These are phyloP conservation scores for Talaromyces piceae DNA, from an alignment of 2,329 filamentous ascomycete genomes.

Conservation along the genomic window DNA sequence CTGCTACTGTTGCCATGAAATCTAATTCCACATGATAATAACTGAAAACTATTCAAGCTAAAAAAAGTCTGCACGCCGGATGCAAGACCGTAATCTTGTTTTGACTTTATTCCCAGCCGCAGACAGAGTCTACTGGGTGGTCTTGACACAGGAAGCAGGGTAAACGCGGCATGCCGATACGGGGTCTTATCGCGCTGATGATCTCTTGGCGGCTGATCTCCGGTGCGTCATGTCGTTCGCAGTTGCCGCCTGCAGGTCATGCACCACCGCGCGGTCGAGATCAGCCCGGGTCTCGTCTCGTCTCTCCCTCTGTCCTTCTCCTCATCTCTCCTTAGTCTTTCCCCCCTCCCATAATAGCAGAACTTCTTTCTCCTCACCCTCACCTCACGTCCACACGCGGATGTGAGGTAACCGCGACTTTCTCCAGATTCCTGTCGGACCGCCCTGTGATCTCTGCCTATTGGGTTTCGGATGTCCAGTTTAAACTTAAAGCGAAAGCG, in stretches of 20 bases:
- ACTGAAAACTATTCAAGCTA: too few species aligned
- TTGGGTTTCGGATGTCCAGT: conserved; percentile 7
- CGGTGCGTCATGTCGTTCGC: conserved; percentile 10
- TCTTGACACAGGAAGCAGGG: too few species aligned
- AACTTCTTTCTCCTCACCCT: not conserved
- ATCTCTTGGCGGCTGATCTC: conserved; percentile 10
- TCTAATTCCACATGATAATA: not conserved
- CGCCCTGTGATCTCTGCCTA: not conserved
- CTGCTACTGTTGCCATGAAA: not conserved
- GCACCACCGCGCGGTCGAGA: not conserved
- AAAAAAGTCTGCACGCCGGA: too few species aligned
- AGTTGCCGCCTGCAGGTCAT: conserved; percentile 6
- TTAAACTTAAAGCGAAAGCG: not conserved
- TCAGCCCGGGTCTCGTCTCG: not conserved
- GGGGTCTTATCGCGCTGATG: conserved; percentile 5
- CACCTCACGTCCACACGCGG: conserved; percentile 12
- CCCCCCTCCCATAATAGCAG: not conserved
- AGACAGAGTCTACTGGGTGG: too few species aligned
- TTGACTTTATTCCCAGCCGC: too few species aligned
- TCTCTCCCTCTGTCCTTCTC: too few species aligned
- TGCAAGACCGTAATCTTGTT: too few species aligned
- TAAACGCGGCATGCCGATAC: too few species aligned
- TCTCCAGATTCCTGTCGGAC: not conserved
- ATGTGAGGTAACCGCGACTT: conserved; percentile 11
- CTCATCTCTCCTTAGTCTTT: too few species aligned